Evolutionary conservation across 2,329 filamentous ascomycete species (phyloP).

Genomic region (Phyllachora maydis): DNA sequence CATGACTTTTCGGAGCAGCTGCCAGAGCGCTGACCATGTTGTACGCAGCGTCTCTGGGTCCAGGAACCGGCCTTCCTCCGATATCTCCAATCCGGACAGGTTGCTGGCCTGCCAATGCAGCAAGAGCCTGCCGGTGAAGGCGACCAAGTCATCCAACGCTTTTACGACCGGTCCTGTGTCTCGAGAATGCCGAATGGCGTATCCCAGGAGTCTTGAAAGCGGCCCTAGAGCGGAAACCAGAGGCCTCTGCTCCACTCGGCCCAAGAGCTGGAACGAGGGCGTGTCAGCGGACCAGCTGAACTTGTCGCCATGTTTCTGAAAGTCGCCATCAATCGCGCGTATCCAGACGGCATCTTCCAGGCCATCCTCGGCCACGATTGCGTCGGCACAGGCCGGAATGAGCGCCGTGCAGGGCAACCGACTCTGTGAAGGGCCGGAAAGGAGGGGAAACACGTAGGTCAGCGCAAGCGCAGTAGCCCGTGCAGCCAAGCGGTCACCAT

Average conservation of each 20-base stretch:
- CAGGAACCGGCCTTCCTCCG: conserved; percentile 42
- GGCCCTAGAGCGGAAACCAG: conserved; percentile 47
- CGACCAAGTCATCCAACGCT: conserved; percentile 37
- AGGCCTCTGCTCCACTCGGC: conserved; percentile 35
- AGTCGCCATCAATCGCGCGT: conserved; percentile 44
- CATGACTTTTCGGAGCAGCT: conserved; percentile 51
- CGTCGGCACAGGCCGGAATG: conserved; percentile 46
- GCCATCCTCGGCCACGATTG: conserved; percentile 51
- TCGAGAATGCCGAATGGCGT: conserved; percentile 33
- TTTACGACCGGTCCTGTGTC: conserved; percentile 7
- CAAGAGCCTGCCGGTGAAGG: conserved; percentile 44
- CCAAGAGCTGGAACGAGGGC: conserved; percentile 36
- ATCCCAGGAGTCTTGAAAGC: conserved; percentile 41
- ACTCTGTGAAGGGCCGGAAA: conserved; percentile 37
- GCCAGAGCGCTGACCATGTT: conserved; percentile 56
- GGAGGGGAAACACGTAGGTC: conserved; percentile 54
- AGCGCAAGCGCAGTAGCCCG: conserved; percentile 44
- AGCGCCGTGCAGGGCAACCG: conserved; percentile 47
- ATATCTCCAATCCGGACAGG: conserved; percentile 49
- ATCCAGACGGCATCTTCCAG: conserved; percentile 62
- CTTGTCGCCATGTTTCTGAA: conserved; percentile 29
- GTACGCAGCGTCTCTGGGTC: conserved; percentile 41
- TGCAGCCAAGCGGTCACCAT: too few relatives aligned
- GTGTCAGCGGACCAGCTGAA: conserved; percentile 45
- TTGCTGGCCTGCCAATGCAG: conserved; percentile 57